Conservation (phyloP, 371 early-diverging fungal genomes). For the Batkoa obscura region DNA sequence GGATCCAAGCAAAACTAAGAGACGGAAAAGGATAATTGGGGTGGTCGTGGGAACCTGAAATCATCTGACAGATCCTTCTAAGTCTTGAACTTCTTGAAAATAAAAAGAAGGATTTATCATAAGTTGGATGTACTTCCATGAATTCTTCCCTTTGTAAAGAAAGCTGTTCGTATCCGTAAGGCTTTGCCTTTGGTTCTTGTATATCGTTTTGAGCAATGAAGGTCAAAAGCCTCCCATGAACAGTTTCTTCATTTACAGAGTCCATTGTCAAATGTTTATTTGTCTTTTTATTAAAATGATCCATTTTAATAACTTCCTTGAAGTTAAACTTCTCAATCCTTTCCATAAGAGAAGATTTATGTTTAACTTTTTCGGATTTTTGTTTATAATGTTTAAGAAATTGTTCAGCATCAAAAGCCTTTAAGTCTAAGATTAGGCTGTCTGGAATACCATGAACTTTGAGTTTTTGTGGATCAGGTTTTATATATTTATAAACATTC, state of each 20-base stretch:
- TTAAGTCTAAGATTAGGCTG: neutral
- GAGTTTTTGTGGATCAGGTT: neutral
- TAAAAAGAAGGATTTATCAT: conserved; percentile 31
- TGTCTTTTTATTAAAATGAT: neutral
- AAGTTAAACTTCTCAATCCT: neutral
- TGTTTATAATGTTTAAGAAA: neutral
- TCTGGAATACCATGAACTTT: neutral
- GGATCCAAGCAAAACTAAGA: neutral
- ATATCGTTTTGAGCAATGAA: neutral
- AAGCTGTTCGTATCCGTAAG: no score
- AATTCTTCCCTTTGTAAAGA: conserved; percentile 18
- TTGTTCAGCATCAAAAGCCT: neutral
- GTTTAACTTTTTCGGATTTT: no score
- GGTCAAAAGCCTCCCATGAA: neutral
- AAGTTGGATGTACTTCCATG: conserved; percentile 30
- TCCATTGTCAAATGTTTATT: neutral
- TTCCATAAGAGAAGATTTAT: neutral
- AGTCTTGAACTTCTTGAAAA: conserved; percentile 24
- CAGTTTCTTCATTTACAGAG: neutral
- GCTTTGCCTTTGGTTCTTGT: neutral
- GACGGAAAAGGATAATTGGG: neutral
- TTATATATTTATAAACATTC: conserved; percentile 2
- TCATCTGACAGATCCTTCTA: conserved; percentile 7
- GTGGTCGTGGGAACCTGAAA: neutral
- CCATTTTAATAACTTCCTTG: no score